Conservation (phyloP, 192 early-diverging fungal genomes). For the Spinellus fusiger region DNA sequence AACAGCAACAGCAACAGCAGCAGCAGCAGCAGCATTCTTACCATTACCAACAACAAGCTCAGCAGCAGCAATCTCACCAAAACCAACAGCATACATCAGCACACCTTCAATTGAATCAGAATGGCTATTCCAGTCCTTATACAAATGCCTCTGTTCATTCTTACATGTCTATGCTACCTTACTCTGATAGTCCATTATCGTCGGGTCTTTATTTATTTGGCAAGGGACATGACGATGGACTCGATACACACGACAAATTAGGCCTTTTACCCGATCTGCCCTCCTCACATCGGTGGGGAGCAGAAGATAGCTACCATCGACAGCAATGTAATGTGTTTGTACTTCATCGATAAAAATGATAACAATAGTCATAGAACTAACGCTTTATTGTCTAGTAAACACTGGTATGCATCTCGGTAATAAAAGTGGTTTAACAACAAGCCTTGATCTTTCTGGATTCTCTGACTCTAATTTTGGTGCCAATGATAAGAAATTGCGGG, state of each 20-base stretch:
- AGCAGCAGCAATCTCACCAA: constrained; percentile 19
- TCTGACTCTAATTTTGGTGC: constrained; percentile 17
- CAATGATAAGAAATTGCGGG: constrained; percentile 45
- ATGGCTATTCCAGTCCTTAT: constrained; percentile 16
- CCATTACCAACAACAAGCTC: constrained; percentile 14
- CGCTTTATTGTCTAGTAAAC: too few relatives aligned
- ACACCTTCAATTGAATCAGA: constrained; percentile 8
- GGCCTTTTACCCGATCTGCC: neutral
- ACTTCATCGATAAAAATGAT: too few relatives aligned
- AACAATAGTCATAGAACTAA: too few relatives aligned
- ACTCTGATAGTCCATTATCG: constrained; percentile 30
- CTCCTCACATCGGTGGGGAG: neutral
- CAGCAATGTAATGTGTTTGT: constrained; percentile 18
- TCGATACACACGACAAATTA: neutral
- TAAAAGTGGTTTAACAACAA: constrained; percentile 30
- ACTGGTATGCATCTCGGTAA: too few relatives aligned
- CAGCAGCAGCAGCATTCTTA: constrained; percentile 43
- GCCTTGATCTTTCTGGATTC: constrained; percentile 19
- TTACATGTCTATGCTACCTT: constrained; percentile 23
- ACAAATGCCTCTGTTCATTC: too few relatives aligned
- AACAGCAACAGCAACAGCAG: constrained; percentile 46
- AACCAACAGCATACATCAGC: constrained; percentile 12
- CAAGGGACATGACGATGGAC: neutral
- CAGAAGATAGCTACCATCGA: neutral
- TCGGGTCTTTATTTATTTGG: neutral